These are phyloP conservation scores for Kockovaella imperatae DNA, from an alignment of 768 basidiomycete species.

Conservation along the genomic window DNA sequence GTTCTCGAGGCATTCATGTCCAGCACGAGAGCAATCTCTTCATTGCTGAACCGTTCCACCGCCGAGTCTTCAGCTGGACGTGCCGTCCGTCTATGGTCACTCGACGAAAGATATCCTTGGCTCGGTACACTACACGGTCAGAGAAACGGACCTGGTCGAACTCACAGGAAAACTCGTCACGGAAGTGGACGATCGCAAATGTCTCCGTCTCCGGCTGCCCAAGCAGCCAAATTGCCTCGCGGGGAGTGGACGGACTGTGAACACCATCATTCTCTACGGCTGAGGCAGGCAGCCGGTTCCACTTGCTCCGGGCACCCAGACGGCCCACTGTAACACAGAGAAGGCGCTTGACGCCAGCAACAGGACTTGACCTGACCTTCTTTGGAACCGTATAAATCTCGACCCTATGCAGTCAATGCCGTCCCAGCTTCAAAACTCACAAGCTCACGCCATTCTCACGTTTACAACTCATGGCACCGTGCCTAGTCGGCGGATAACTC, in stretches of 20 bases:
- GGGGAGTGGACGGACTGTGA: background rate
- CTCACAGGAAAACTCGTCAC: conserved; percentile 10
- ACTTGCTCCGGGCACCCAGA: no score
- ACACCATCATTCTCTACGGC: no score
- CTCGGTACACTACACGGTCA: conserved; percentile 6
- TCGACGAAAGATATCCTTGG: conserved; percentile 3
- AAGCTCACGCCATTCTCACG: background rate
- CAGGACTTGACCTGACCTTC: no score
- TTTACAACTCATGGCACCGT: background rate
- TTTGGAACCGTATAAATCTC: conserved; percentile 3
- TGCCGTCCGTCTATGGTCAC: conserved; percentile 8
- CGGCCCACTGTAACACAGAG: no score
- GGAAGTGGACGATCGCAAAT: conserved; percentile 14
- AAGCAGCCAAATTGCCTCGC: background rate
- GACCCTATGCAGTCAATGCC: background rate
- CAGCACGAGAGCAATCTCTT: no score
- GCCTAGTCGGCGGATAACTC: background rate
- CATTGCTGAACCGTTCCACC: conserved; percentile 1
- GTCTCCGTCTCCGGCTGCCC: conserved; percentile 4
- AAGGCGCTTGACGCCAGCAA: no score
- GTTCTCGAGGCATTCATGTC: no score
- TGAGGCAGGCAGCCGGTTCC: no score
- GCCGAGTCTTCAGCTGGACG: conserved; percentile 1
- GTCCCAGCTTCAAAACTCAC: background rate
- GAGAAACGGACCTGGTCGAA: background rate